These are phyloP conservation scores for Venturia aucupariae DNA, from an alignment of 2,329 filamentous ascomycete genomes.

Conservation along the genomic window DNA sequence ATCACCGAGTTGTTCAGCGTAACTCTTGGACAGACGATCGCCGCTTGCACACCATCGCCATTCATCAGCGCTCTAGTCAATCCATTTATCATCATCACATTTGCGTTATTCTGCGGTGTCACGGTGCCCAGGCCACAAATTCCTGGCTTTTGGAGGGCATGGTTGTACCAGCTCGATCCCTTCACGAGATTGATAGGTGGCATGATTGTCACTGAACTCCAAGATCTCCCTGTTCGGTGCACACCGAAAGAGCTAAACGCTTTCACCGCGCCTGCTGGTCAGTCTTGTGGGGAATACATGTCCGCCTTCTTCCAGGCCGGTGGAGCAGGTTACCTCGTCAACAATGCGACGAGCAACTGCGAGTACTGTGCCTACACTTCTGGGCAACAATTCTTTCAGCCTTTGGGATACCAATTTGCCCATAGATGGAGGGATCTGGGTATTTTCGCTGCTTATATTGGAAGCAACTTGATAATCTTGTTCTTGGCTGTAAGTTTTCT, in stretches of 20 bases:
- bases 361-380: constrained; percentile 73
- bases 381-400: constrained; percentile 70
- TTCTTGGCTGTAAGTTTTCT: constrained; percentile 44
- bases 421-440: constrained; percentile 75
- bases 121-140: constrained; percentile 72
- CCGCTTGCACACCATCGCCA: constrained; percentile 66
- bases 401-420: constrained; percentile 56
- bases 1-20: constrained; percentile 79
- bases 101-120: constrained; percentile 80
- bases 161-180: constrained; percentile 75
- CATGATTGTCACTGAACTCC: constrained; percentile 69
- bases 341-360: constrained; percentile 58
- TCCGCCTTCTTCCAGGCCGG: constrained; percentile 55
- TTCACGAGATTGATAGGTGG: constrained; percentile 75
- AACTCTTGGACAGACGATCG: constrained; percentile 63
- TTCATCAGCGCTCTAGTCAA: constrained; percentile 75
- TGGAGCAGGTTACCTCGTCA: constrained; percentile 62
- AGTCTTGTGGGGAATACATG: constrained; percentile 71
- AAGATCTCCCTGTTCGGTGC: constrained; percentile 56
- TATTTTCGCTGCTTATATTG: constrained; percentile 68
- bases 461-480: constrained; percentile 61
- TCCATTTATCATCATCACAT: constrained; percentile 73
- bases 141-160: constrained; percentile 66
- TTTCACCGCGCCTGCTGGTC: constrained; percentile 57
- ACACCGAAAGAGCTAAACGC: constrained; percentile 50